Conservation (phyloP, 2,329 filamentous ascomycete species). For the Fonsecaea monophora region DNA sequence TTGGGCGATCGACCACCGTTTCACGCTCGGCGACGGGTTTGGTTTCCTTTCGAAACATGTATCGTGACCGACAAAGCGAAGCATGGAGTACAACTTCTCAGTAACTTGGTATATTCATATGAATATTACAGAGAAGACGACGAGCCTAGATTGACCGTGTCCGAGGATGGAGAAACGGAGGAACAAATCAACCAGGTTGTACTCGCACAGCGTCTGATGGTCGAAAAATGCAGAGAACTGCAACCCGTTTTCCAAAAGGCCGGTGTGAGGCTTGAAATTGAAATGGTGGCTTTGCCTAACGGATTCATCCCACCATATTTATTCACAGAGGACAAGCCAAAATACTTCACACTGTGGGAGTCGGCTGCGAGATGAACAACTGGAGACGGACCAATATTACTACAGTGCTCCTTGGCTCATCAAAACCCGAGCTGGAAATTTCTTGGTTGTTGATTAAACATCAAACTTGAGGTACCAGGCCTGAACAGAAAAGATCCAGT, state of each 20-base stretch:
- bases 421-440: neutral
- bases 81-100: conserved; percentile 36
- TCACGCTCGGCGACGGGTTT: conserved; percentile 30
- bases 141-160: conserved; percentile 24
- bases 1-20: conserved; percentile 36
- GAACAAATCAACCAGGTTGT: conserved; percentile 31
- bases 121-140: conserved; percentile 39
- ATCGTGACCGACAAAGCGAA: conserved; percentile 35
- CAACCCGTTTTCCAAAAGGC: conserved; percentile 31
- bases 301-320: conserved; percentile 42
- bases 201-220: conserved; percentile 31
- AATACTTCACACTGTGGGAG: conserved; percentile 33
- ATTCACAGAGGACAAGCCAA: conserved; percentile 38
- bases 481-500: neutral
- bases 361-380: conserved; percentile 11
- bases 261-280: conserved; percentile 32
- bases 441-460: neutral
- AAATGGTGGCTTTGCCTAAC: conserved; percentile 36
- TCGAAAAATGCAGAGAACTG: conserved; percentile 34
- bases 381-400: neutral
- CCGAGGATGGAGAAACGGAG: conserved; percentile 29
- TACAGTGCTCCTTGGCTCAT: neutral
- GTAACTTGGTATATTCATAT: conserved; percentile 37
- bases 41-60: conserved; percentile 37
- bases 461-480: neutral